Base-by-base conservation (phyloP, 805 yeast species). In the Candida koratica region DNA sequence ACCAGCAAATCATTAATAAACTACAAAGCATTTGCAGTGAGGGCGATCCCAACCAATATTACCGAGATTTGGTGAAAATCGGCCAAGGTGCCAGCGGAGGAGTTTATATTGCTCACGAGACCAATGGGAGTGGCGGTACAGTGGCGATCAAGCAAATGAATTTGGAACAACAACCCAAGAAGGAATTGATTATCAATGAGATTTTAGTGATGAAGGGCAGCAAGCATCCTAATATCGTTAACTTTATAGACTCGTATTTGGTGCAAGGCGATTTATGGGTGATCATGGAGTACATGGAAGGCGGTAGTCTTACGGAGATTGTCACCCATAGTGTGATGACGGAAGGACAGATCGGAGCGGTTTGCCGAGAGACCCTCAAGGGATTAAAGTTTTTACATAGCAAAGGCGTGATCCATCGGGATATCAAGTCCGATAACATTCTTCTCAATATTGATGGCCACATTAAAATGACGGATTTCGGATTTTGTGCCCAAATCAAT, bases 1-100 rank as follows among this genome's bases (percentile, higher is more conserved):
- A 85, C 47, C 77, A 73, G 34, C 85, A 84, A 51, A 79, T 85
- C 11, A 73, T 85, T 46, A 74, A 77, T 30, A 83, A 79, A 49
- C 67, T 93, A 33, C 69, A 75, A 38, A 76, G 79, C 25, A 89
- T 89, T 32, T 90, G 96, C 52, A 72, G 87, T 2, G 79, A 76
- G 20, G 93, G 89, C 6, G 94, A 93, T 60, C 98, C 98, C 9
- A 75, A 78, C 20, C 67, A 67, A 36, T 55, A 74, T 32, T 93
- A 85, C 58, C 66, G 69, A 29, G 80, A 79, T 52, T 68, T 90
- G 43, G 71, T 75, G 25, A 89, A 90, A 58, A 82, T 93, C 45
- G 99, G 99, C 1, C 98, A 93, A 64, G 98, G 99, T 53, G 98
- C 98, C 0, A 82, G 94, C 11, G 99, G 98, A 37, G 95, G 95